These are phyloP conservation scores for Tylopilus rubrobrunneus DNA, from an alignment of 768 basidiomycete genomes.

Conservation along the genomic window DNA sequence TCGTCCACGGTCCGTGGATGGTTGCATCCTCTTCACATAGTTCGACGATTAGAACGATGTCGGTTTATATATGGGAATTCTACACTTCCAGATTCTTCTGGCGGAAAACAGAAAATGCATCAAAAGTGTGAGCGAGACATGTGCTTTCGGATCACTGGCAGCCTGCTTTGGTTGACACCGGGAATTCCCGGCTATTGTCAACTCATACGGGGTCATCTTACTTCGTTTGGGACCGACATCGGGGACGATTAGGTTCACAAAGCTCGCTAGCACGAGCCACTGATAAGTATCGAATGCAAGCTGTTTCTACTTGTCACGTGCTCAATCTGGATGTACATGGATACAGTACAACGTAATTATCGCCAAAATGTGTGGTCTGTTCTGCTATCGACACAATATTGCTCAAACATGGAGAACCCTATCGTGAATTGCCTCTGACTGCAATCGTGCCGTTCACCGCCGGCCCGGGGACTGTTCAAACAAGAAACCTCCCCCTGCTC, in stretches of 20 bases:
- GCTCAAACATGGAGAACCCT: no score
- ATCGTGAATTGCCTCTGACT: no score
- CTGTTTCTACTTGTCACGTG: no score
- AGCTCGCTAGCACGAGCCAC: slow-evolving; percentile 29
- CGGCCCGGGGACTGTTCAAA: no score
- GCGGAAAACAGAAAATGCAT: slow-evolving; percentile 32
- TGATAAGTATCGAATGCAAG: no score
- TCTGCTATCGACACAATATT: no score
- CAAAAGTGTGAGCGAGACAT: background rate
- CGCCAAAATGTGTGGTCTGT: no score
- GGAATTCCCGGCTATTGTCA: no score
- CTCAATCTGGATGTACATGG: no score
- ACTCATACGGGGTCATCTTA: slow-evolving; percentile 40
- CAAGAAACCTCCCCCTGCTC: no score
- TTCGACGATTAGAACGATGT: slow-evolving; percentile 35
- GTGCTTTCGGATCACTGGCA: background rate
- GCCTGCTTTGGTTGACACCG: background rate
- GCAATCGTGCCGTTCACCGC: no score
- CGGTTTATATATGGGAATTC: slow-evolving; percentile 44
- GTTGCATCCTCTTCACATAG: slow-evolving; percentile 41
- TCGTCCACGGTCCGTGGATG: slow-evolving; percentile 37
- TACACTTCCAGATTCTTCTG: slow-evolving; percentile 28
- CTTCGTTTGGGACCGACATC: slow-evolving; percentile 37
- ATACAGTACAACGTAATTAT: no score
- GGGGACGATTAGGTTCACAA: slow-evolving; percentile 31